Base-by-base conservation (phyloP, 129 eudicot genomes). In the Tagetes patula region DNA sequence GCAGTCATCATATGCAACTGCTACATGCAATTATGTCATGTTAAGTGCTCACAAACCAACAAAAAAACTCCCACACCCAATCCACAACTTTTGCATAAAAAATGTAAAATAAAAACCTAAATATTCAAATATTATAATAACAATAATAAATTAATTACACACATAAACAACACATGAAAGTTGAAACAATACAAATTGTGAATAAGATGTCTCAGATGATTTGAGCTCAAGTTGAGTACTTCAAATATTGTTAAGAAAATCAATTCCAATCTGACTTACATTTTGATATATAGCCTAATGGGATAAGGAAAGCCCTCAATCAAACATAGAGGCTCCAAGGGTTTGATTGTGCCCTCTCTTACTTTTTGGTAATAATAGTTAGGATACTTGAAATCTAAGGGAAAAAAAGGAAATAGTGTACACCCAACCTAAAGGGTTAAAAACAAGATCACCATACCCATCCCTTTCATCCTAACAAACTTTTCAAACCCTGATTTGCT, bases 311-410 rank as follows among this genome's bases (percentile, higher is more conserved):
- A 80, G 76, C 67, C 67, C 71, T 73, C 75, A 73, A 76, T 71
- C 85, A 82, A 80, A 82, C 82, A 77, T 77, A 75, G 81, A 85
- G 82, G 84, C 86, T 79, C 77, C 54, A 79, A 77, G 77, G 81
- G 82, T 69, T 78, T 72, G 72, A 72, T 84, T 72, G 76, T 69
- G 75, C 82, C 85, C 84, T 73, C 79, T 79, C 79, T 70, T 36
- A 6, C 30, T 55, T 36, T 81, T 82, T 79, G 27, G 27, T 77
- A 71, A 34, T 76, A 73, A 78, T 80, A 75, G 92, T 82, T 80
- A 86, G 81, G 69, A 71, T 66, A 47, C 87, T 84, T 80, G 70
- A 80, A 74, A 43, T 71, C 87, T 83, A 83, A 81, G 73, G 72
- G 88, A 81, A 70, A 62, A 55, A 65, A 78, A 80, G 77, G 65